Evolutionary conservation across 2,329 filamentous ascomycete genomes (phyloP).

Genomic region (Cryphonectria radicalis): DNA sequence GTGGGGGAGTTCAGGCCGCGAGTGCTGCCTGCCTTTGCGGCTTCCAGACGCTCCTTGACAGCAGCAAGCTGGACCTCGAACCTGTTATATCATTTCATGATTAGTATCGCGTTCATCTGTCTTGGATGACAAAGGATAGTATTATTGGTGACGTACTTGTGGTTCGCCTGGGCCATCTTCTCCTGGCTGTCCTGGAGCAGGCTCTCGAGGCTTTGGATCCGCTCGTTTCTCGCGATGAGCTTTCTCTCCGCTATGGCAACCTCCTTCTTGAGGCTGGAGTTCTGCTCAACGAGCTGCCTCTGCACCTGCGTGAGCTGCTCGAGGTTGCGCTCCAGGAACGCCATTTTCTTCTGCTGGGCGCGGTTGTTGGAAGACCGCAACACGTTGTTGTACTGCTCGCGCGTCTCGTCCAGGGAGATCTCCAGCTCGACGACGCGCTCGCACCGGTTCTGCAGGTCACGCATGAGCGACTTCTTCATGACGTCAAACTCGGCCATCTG

Average conservation of each 20-base stretch:
- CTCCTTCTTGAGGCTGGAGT: constrained; percentile 96
- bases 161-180: constrained; percentile 95
- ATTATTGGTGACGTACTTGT: constrained; percentile 70
- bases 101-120: constrained; percentile 14
- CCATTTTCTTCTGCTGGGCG: constrained; percentile 99
- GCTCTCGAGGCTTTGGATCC: constrained; percentile 90
- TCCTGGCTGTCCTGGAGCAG: constrained; percentile 96
- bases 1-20: constrained; percentile 74
- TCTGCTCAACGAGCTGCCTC: constrained; percentile 96
- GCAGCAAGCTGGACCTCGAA: constrained; percentile 97
- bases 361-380: constrained; percentile 95
- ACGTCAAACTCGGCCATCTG: constrained; percentile 98
- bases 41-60: constrained; percentile 96
- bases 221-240: constrained; percentile 93
- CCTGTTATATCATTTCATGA: constrained; percentile 51
- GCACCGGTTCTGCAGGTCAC: constrained; percentile 96
- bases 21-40: constrained; percentile 89
- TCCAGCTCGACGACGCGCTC: constrained; percentile 98
- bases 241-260: constrained; percentile 98
- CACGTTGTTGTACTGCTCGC: constrained; percentile 99
- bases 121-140: constrained; percentile 15
- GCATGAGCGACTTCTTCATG: constrained; percentile 99
- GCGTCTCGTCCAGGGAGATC: constrained; percentile 94
- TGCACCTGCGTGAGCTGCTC: constrained; percentile 98
- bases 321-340: constrained; percentile 95